phyloP scores from a whole-genome alignment of 2,329 filamentous ascomycete genomes.

The Sordariomycetes sp. region DNA sequence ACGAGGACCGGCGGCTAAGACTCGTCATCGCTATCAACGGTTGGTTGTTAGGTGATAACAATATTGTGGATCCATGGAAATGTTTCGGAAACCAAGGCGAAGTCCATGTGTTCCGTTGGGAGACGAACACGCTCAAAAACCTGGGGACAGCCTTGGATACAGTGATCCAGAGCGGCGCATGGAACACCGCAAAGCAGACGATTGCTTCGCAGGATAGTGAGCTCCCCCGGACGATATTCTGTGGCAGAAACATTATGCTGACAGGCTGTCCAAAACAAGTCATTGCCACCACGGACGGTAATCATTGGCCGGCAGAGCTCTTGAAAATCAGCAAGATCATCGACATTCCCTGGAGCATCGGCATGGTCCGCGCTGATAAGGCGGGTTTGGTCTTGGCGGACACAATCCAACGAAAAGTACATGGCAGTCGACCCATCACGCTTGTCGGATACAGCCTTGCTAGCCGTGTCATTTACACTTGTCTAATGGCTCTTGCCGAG shows the following conservation, averaged over 20 bases:
- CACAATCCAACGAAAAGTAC: constrained; percentile 66
- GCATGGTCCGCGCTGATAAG: constrained; percentile 65
- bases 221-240: constrained; percentile 9
- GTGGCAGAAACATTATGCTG: neutral
- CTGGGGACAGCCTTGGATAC: constrained; percentile 67
- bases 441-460: constrained; percentile 75
- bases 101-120: constrained; percentile 74
- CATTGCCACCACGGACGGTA: constrained; percentile 2
- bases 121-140: constrained; percentile 62
- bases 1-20: constrained; percentile 55
- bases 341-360: constrained; percentile 71
- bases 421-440: constrained; percentile 70
- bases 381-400: constrained; percentile 61
- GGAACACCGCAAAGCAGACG: constrained; percentile 50
- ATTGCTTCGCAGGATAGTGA: constrained; percentile 32
- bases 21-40: constrained; percentile 76
- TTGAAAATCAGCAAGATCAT: constrained; percentile 60
- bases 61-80: constrained; percentile 60
- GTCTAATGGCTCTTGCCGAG: constrained; percentile 67
- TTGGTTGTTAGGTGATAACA: constrained; percentile 60
- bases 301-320: constrained; percentile 48
- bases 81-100: constrained; percentile 62
- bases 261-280: constrained; percentile 14
- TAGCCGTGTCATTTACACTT: constrained; percentile 72
- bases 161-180: constrained; percentile 69